Conservation (phyloP, 805 yeast species). For the Myxozyma sirexii region DNA sequence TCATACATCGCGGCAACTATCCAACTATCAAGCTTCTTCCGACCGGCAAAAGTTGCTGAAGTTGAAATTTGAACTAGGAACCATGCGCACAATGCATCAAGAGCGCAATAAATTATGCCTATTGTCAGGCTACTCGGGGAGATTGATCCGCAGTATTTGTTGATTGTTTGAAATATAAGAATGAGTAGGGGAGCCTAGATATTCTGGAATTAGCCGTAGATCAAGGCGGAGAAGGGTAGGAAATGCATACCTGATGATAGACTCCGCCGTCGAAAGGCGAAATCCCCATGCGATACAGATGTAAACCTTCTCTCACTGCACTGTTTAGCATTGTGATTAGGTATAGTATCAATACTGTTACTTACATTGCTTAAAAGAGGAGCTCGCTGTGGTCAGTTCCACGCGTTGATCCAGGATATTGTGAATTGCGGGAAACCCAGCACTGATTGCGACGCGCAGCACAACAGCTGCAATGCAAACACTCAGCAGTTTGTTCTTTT, state of each 20-base stretch:
- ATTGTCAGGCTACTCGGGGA: slow-evolving; percentile 37
- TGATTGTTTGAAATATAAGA: slow-evolving; percentile 64
- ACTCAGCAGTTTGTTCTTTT: not conserved
- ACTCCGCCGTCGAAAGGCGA: slow-evolving; percentile 83
- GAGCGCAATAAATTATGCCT: slow-evolving; percentile 55
- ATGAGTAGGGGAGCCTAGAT: slow-evolving; percentile 25
- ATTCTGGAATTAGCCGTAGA: not conserved
- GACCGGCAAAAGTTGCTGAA: slow-evolving; percentile 13
- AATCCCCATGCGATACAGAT: slow-evolving; percentile 56
- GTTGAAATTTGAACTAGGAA: slow-evolving; percentile 55
- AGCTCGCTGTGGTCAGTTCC: slow-evolving; percentile 71
- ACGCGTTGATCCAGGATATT: slow-evolving; percentile 53
- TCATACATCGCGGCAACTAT: slow-evolving; percentile 54
- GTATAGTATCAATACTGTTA: slow-evolving; percentile 38
- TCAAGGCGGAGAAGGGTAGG: not conserved
- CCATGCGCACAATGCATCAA: slow-evolving; percentile 62
- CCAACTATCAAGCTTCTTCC: slow-evolving; percentile 36
- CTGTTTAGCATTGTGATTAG: not conserved
- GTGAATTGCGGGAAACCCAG: slow-evolving; percentile 20
- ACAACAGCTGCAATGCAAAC: slow-evolving; percentile 12
- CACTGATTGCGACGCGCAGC: slow-evolving; percentile 12
- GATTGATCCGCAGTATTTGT: slow-evolving; percentile 50
- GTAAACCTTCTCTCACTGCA: slow-evolving; percentile 64
- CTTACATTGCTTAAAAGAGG: slow-evolving; percentile 59
- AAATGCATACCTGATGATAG: slow-evolving; percentile 58